Evolutionary conservation across 1,139 yeast species (phyloP), one percentile per base, ranked within the genome.

Genomic region (Pneumocystis carinii): DNA sequence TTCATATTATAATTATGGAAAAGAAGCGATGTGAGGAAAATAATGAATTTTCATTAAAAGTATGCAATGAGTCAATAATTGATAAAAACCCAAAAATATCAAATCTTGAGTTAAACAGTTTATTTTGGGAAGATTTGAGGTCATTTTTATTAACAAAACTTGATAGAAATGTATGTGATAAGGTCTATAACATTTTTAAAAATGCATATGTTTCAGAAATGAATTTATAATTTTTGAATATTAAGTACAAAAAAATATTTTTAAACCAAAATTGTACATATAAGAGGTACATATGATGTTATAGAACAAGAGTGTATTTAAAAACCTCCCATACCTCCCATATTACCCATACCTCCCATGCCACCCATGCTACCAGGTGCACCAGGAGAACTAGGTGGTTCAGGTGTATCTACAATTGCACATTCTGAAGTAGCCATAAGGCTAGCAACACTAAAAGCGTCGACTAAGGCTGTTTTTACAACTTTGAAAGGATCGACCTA

Each of bases 381-480:
- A 66, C 74, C 74, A 61, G 76, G 76, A 70, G 86, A 84, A 68
- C 82, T 82, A 69, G 84, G 81, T 71, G 92, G 95, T 78, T 87
- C 90, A 71, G 97, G 97, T 71, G 95, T 96, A 72, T 90, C 97
- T 67, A 90, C 97, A 74, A 92, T 89, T 69, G 97, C 97, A 77
- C 97, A 94, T 79, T 92, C 99, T 68, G 98, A 92, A 65, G 98
- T 94, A 70, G 97, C 98, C 76, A 92, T 83, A 75, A 92, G 82
- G 37, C 97, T 90, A 63, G 99, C 98, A 70, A 92, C 98, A 79
- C 97, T 96, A 64, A 95, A 83, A 66, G 99, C 99, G 72, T 92
- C 98, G 65, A 90, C 92, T 72, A 92, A 82, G 70, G 98, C 98
- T 71, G 90, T 86, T 81, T 95, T 89, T 69, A 94, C 98, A 72